Evolutionary conservation across 345 rosid genomes (phyloP).

Genomic region (Heritiera fomes): DNA sequence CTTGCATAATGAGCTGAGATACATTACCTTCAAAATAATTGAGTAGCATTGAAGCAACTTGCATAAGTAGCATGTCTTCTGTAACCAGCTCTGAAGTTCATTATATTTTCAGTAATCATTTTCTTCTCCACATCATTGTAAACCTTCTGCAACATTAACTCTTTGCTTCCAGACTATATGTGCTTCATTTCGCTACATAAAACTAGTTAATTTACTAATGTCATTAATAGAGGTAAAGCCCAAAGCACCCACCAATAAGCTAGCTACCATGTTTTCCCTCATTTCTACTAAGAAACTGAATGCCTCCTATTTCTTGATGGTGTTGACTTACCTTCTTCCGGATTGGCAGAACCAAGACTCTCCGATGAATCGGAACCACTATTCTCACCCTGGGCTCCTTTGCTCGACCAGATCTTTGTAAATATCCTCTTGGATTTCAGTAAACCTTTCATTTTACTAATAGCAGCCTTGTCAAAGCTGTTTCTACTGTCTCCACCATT

Average conservation of each 20-base stretch:
- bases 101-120: too few relatives aligned
- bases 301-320: slow-evolving; percentile 72
- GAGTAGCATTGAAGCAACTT: neutral
- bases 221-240: slow-evolving; percentile 10
- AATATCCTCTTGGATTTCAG: slow-evolving; percentile 71
- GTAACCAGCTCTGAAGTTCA: neutral
- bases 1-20: neutral
- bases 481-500: slow-evolving; percentile 41
- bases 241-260: slow-evolving; percentile 14
- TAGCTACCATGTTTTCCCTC: slow-evolving; percentile 12
- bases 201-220: slow-evolving; percentile 24
- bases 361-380: slow-evolving; percentile 86
- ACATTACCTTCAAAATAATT: neutral
- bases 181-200: slow-evolving; percentile 32
- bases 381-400: slow-evolving; percentile 56
- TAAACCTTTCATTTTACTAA: slow-evolving; percentile 65
- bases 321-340: slow-evolving; percentile 56
- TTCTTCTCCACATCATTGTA: neutral
- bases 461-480: slow-evolving; percentile 40
- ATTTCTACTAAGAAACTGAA: slow-evolving; percentile 59
- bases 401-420: slow-evolving; percentile 55
- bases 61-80: neutral
- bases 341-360: slow-evolving; percentile 61
- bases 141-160: slow-evolving; percentile 6
- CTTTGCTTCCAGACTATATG: slow-evolving; percentile 22